A percentile compares a stretch with the other conserved stretches of the same genome.
phyloP scores from a whole-genome alignment of 2,329 filamentous ascomycete species.

The Penicillium sp. region DNA sequence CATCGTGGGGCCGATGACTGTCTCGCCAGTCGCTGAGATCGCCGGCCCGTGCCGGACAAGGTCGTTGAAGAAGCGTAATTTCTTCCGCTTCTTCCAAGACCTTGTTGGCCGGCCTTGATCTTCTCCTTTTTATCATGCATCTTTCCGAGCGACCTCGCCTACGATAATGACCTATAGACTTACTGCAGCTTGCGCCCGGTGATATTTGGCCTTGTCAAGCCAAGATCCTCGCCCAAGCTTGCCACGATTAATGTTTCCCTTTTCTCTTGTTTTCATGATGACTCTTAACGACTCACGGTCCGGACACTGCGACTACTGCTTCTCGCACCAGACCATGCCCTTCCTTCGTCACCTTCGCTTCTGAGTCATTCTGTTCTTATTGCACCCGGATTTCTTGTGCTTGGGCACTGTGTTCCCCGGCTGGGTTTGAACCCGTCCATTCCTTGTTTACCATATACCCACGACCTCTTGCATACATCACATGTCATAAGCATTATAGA shows the following conservation, averaged over 20 bases:
- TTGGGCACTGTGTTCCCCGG: constrained; percentile 5
- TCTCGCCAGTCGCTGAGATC: constrained; percentile 46
- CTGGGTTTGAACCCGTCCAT: constrained; percentile 17
- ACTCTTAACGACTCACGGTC: constrained; percentile 33
- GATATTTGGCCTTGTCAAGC: not conserved
- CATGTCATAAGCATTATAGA: constrained; percentile 1
- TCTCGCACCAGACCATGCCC: constrained; percentile 33
- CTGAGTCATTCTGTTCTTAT: constrained; percentile 15
- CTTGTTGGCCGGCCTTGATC: constrained; percentile 38
- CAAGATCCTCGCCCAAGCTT: not conserved
- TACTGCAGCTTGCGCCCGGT: constrained; percentile 27
- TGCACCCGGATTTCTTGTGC: constrained; percentile 2
- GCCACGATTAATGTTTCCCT: constrained; percentile 36
- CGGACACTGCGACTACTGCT: constrained; percentile 36
- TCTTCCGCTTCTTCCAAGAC: constrained; percentile 48
- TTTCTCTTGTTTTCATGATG: constrained; percentile 22
- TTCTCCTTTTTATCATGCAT: constrained; percentile 6
- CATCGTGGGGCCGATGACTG: constrained; percentile 89
- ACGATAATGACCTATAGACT: constrained; percentile 33
- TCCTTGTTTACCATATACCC: constrained; percentile 23
- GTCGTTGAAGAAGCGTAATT: constrained; percentile 44
- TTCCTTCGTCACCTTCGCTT: constrained; percentile 26
- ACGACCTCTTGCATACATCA: not conserved
- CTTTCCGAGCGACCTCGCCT: constrained; percentile 13
- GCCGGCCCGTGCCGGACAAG: constrained; percentile 43